Evolutionary conservation across 148 eudicot genomes (phyloP).

Genomic region (Rhododendron ferrugineum): DNA sequence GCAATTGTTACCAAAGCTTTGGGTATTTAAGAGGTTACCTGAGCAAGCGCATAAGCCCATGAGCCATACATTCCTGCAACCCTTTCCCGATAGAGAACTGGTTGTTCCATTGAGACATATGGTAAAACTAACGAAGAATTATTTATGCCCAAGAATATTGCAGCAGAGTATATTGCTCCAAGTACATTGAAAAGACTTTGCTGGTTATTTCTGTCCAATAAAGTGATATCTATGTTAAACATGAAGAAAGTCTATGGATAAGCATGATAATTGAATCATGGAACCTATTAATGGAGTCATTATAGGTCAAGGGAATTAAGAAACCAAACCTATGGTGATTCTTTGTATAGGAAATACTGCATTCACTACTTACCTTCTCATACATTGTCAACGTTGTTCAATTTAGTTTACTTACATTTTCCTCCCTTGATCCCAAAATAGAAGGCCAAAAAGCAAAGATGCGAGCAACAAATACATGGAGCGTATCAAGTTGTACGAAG

Average conservation of each 20-base stretch:
- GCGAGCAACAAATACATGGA: slow-evolving; percentile 22
- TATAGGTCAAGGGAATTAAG: background rate
- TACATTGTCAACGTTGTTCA: background rate
- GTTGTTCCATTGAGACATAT: slow-evolving; percentile 49
- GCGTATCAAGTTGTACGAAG: slow-evolving; percentile 66
- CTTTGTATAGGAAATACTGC: background rate
- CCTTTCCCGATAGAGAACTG: slow-evolving; percentile 67
- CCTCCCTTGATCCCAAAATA: background rate
- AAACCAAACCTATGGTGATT: background rate
- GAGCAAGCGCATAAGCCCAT: slow-evolving; percentile 43
- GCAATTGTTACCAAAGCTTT: background rate
- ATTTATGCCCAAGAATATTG: slow-evolving; percentile 58
- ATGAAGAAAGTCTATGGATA: background rate
- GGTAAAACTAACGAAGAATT: slow-evolving; percentile 45
- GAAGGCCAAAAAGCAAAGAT: slow-evolving; percentile 44
- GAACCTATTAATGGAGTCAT: background rate
- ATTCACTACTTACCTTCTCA: background rate
- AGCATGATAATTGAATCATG: background rate
- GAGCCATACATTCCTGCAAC: background rate
- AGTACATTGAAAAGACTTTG: slow-evolving; percentile 38
- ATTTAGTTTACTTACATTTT: slow-evolving; percentile 18
- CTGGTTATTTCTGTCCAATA: background rate
- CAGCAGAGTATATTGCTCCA: slow-evolving; percentile 57
- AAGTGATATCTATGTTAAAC: background rate
- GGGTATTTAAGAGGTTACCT: slow-evolving; percentile 33